Conservation (phyloP, 148 eudicot genomes). For the Arctostaphylos glauca region DNA sequence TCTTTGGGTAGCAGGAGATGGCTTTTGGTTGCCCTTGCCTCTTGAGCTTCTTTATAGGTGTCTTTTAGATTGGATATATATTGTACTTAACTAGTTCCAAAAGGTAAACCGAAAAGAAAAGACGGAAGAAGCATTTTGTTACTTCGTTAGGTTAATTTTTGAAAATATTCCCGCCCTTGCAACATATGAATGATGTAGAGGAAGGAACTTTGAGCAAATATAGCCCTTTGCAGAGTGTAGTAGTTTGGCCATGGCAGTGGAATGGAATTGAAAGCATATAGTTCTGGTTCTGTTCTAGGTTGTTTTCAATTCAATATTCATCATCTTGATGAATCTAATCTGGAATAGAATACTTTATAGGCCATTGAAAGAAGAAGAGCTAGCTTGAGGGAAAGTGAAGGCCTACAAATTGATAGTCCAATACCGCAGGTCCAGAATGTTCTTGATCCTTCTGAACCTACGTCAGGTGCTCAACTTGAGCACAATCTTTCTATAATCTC, state of each 20-base stretch:
- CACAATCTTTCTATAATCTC: constrained; percentile 33
- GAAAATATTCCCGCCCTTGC: background rate
- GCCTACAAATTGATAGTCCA: constrained; percentile 33
- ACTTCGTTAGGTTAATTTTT: background rate
- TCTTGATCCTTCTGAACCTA: constrained; percentile 21
- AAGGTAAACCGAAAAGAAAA: background rate
- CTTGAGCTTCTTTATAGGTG: background rate
- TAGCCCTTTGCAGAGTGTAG: background rate
- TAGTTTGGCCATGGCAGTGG: background rate
- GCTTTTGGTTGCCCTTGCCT: background rate
- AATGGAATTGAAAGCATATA: background rate
- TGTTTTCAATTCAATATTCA: background rate
- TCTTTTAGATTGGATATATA: background rate
- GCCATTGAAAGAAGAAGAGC: constrained; percentile 73
- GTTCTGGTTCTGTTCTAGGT: background rate
- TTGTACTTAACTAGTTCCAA: background rate
- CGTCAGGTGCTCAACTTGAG: constrained; percentile 43
- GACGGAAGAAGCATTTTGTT: background rate
- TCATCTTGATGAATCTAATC: constrained; percentile 9
- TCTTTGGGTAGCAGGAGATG: background rate
- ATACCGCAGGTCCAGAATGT: constrained; percentile 21
- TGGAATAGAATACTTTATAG: constrained; percentile 21
- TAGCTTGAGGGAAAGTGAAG: constrained; percentile 35
- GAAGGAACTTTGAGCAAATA: background rate
- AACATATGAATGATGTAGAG: background rate